Percentiles rank a stretch among this genome's conserved stretches.
Evolutionary conservation across 495 filamentous ascomycete species (phyloP).

Genomic region (Aspergillus diversus): DNA sequence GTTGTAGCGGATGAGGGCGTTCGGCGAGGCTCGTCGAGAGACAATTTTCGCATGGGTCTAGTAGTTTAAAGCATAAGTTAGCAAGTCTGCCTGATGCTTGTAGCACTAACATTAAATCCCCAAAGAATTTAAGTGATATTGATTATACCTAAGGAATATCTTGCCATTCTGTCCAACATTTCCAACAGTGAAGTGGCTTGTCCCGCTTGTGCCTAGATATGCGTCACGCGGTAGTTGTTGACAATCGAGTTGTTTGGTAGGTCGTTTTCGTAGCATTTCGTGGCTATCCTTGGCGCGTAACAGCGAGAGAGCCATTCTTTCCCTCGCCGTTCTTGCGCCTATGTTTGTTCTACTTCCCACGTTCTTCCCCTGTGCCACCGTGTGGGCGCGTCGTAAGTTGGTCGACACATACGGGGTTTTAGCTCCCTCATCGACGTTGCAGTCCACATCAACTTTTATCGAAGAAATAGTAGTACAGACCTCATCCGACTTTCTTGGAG

Average conservation of each 20-base stretch:
- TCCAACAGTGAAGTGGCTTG: conserved; percentile 86
- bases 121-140: neutral
- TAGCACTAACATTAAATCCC: conserved; percentile 10
- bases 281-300: conserved; percentile 52
- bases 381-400: conserved; percentile 46
- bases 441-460: conserved; percentile 19
- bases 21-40: conserved; percentile 36
- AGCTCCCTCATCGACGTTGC: conserved; percentile 19
- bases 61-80: conserved; percentile 36
- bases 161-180: conserved; percentile 93
- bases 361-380: conserved; percentile 43
- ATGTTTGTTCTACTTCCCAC: conserved; percentile 36
- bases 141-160: conserved; percentile 87
- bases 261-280: conserved; percentile 48
- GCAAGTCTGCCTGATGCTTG: conserved; percentile 15
- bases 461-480: conserved; percentile 13
- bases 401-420: conserved; percentile 31
- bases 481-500: conserved; percentile 18
- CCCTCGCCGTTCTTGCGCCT: conserved; percentile 35
- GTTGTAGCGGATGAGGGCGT: conserved; percentile 32
- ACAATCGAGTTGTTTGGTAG: conserved; percentile 43
- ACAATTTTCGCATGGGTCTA: conserved; percentile 55
- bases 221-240: conserved; percentile 36
- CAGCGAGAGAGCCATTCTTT: conserved; percentile 38
- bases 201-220: conserved; percentile 49